These are phyloP conservation scores for Uromyces viciae-fabae DNA, from an alignment of 1,284 basidiomycete species.

Conservation along the genomic window DNA sequence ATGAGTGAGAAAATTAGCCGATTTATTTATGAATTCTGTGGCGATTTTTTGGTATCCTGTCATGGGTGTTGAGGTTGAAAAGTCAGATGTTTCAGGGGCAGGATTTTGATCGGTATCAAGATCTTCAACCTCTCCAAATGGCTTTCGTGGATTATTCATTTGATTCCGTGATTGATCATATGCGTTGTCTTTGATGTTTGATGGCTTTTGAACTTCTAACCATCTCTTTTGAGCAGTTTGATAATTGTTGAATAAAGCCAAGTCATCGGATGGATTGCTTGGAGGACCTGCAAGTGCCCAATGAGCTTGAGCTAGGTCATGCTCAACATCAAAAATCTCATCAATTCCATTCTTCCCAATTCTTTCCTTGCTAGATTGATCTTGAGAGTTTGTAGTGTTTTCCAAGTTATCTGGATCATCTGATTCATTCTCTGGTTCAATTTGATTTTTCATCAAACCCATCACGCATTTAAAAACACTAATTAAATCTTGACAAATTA, in stretches of 20 bases:
- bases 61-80: neutral
- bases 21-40: conserved; percentile 12
- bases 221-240: neutral
- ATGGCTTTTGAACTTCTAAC: neutral
- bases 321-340: conserved; percentile 20
- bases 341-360: conserved; percentile 4
- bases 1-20: conserved; percentile 23
- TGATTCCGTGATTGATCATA: neutral
- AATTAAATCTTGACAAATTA: conserved; percentile 16
- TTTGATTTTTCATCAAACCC: conserved; percentile 10
- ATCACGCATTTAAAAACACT: conserved; percentile 22
- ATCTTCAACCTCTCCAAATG: conserved; percentile 16
- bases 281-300: neutral
- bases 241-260: neutral
- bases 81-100: neutral
- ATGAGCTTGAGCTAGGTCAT: neutral
- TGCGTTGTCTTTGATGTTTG: neutral
- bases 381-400: neutral
- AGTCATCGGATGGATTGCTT: neutral
- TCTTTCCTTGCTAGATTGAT: neutral
- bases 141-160: conserved; percentile 19
- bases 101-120: neutral
- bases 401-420: neutral
- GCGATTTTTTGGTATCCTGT: conserved; percentile 21
- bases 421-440: neutral